Evolutionary conservation across 345 rosid species (phyloP).

Genomic region (Laguncularia racemosa): DNA sequence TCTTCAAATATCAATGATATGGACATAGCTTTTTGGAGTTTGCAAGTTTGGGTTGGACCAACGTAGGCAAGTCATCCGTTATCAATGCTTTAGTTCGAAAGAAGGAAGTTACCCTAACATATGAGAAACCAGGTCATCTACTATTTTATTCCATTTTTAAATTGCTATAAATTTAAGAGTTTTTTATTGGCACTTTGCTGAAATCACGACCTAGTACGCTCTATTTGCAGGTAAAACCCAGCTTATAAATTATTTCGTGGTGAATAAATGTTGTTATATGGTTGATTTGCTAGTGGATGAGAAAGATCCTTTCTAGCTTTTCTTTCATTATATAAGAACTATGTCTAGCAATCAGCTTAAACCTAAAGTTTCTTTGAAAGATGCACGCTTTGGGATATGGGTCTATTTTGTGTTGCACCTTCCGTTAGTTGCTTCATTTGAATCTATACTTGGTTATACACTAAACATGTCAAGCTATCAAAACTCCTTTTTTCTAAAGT

Average conservation of each 20-base stretch:
- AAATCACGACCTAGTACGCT: neutral
- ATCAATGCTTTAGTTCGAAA: conserved; percentile 76
- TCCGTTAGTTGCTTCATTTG: no score
- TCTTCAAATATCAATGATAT: conserved; percentile 8
- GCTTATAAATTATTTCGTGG: conserved; percentile 85
- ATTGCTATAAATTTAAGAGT: neutral
- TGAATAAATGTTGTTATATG: conserved; percentile 86
- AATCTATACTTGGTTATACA: no score
- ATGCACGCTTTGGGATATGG: no score
- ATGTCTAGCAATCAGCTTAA: no score
- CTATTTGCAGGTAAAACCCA: conserved; percentile 79
- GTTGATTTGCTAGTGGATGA: conserved; percentile 98
- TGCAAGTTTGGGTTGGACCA: conserved; percentile 83
- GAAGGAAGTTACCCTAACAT: conserved; percentile 89
- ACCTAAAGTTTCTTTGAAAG: no score
- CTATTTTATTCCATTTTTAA: neutral
- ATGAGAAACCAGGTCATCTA: conserved; percentile 62
- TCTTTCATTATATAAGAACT: no score
- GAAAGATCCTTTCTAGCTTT: conserved; percentile 17
- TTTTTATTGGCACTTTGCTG: neutral
- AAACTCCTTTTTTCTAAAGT: no score
- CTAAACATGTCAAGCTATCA: no score
- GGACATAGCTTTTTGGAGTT: conserved; percentile 76
- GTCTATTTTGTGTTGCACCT: no score
- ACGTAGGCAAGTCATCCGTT: conserved; percentile 93